Conservation (phyloP, 257 asterid genomes). For the Lycium barbarum region DNA sequence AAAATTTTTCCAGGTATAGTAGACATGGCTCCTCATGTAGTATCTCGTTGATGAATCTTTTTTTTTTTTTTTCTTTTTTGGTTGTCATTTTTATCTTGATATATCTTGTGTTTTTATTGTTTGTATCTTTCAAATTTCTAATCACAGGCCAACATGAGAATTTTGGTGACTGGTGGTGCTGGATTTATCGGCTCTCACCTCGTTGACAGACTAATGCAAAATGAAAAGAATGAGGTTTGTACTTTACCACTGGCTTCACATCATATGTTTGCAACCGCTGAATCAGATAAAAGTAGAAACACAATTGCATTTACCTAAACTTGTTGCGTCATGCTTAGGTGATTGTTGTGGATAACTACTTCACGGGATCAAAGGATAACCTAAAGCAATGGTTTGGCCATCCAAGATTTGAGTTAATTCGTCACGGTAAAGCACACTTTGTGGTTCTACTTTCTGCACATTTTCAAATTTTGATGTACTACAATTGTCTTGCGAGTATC, state of each 20-base stretch:
- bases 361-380: slow-evolving; percentile 98
- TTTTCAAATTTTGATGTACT: not conserved
- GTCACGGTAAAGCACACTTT: slow-evolving; percentile 63
- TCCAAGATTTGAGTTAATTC: slow-evolving; percentile 97
- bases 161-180: slow-evolving; percentile 98
- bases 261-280: not conserved
- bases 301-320: not conserved
- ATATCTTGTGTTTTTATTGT: not conserved
- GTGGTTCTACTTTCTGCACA: not conserved
- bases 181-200: slow-evolving; percentile 99
- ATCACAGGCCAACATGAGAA: slow-evolving; percentile 92
- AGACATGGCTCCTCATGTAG: not conserved
- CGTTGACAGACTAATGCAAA: slow-evolving; percentile 90
- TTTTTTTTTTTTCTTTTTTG: not conserved
- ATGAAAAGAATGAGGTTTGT: slow-evolving; percentile 93
- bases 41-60: not conserved
- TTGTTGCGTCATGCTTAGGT: slow-evolving; percentile 52
- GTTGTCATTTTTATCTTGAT: not conserved
- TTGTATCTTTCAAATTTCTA: not conserved
- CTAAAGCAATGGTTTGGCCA: slow-evolving; percentile 93
- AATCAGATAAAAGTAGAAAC: not conserved
- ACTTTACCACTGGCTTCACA: slow-evolving; percentile 11
- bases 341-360: slow-evolving; percentile 90
- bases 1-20: slow-evolving; percentile 77
- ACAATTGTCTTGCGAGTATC: not conserved